A percentile compares a stretch with the other conserved stretches of the same genome.
phyloP scores from a whole-genome alignment of 805 yeast genomes.

The Nakazawaea holstii region DNA sequence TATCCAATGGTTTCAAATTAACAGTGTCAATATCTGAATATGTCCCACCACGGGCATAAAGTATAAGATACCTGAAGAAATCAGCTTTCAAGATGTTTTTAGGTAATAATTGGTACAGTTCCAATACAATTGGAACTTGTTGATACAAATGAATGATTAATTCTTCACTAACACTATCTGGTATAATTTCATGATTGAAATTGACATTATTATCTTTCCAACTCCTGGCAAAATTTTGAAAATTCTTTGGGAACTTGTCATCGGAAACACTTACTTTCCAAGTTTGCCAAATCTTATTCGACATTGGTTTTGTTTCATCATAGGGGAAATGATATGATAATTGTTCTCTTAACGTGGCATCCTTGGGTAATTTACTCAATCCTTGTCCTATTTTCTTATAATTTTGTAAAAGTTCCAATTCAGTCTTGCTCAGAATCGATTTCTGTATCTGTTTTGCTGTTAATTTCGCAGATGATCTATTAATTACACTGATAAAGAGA shows the following conservation, averaged over 20 bases:
- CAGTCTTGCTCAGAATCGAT: neutral
- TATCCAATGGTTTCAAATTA: slow-evolving; percentile 61
- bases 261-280: slow-evolving; percentile 74
- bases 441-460: neutral
- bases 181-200: slow-evolving; percentile 65
- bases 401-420: slow-evolving; percentile 1
- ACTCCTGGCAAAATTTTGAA: slow-evolving; percentile 42
- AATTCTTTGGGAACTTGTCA: slow-evolving; percentile 48
- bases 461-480: neutral
- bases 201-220: slow-evolving; percentile 66
- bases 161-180: slow-evolving; percentile 60
- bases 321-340: slow-evolving; percentile 73
- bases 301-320: slow-evolving; percentile 55
- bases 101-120: slow-evolving; percentile 76
- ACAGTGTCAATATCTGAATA: slow-evolving; percentile 89
- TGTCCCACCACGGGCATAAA: slow-evolving; percentile 89
- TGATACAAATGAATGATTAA: slow-evolving; percentile 52
- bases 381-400: slow-evolving; percentile 1
- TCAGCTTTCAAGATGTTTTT: slow-evolving; percentile 83
- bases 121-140: slow-evolving; percentile 69
- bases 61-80: slow-evolving; percentile 82
- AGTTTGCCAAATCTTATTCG: slow-evolving; percentile 87
- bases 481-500: neutral
- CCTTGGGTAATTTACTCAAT: slow-evolving; percentile 10
- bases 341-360: slow-evolving; percentile 42